Conservation (phyloP, 805 yeast genomes). For the Saccharomycopsis amapae region DNA sequence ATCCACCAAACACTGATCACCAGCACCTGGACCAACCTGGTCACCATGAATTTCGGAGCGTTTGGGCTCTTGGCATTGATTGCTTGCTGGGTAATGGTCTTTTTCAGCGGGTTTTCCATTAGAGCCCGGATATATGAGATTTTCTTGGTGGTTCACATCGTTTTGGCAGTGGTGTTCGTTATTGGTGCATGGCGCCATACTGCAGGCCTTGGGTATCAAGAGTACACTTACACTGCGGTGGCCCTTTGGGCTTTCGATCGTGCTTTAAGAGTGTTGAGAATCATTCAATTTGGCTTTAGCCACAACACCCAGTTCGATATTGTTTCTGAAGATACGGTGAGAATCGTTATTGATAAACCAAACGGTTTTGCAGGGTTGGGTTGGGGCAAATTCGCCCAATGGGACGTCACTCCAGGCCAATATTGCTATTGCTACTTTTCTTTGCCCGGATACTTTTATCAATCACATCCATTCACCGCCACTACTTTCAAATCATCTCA, state of each 20-base stretch:
- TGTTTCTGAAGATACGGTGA: constrained; percentile 38
- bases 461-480: constrained; percentile 70
- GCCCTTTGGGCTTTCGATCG: constrained; percentile 72
- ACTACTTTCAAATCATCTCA: constrained; percentile 6
- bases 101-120: constrained; percentile 31
- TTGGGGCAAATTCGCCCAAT: background rate
- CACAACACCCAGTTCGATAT: constrained; percentile 54
- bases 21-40: background rate
- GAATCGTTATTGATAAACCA: constrained; percentile 36
- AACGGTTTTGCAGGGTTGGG: constrained; percentile 17
- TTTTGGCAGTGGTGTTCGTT: constrained; percentile 46
- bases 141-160: constrained; percentile 52
- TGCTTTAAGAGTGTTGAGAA: constrained; percentile 45
- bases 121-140: constrained; percentile 55
- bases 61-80: constrained; percentile 33
- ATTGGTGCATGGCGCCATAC: constrained; percentile 55
- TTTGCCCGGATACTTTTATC: constrained; percentile 48
- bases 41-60: background rate
- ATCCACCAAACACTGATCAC: background rate
- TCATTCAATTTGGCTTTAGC: constrained; percentile 52
- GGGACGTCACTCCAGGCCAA: constrained; percentile 49
- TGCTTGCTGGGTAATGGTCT: constrained; percentile 41
- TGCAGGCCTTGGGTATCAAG: constrained; percentile 41
- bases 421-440: constrained; percentile 51
- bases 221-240: constrained; percentile 44